These are phyloP conservation scores for Chlorencoelia australis DNA, from an alignment of 2,329 filamentous ascomycete species.

Conservation along the genomic window DNA sequence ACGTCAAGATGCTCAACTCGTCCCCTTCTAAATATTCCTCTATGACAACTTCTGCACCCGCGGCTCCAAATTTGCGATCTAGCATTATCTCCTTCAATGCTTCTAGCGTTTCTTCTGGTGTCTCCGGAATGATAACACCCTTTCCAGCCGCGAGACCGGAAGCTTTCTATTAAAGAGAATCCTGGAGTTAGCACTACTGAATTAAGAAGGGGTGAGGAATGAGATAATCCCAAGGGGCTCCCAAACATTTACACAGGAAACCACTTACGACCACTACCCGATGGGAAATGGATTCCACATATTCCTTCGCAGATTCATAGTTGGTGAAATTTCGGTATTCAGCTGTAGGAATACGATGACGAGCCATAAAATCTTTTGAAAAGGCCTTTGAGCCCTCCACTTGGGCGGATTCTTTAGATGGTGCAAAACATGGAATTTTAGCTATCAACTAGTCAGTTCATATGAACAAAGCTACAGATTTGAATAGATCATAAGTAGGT, in stretches of 20 bases:
- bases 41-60: constrained; percentile 86
- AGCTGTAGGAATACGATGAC: constrained; percentile 81
- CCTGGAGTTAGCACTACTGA: no score
- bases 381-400: constrained; percentile 98
- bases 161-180: no score
- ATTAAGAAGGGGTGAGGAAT: no score
- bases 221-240: no score
- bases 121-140: constrained; percentile 65
- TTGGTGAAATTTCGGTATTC: constrained; percentile 81
- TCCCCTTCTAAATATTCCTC: constrained; percentile 90
- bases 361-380: constrained; percentile 95
- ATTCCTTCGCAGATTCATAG: constrained; percentile 60
- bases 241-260: no score
- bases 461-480: no score
- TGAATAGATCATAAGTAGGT: no score
- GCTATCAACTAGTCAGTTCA: background rate
- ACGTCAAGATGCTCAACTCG: constrained; percentile 83
- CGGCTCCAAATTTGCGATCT: constrained; percentile 72
- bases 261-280: constrained; percentile 82
- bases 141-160: constrained; percentile 88
- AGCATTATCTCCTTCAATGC: constrained; percentile 88
- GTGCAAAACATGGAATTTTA: constrained; percentile 52
- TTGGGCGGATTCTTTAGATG: constrained; percentile 69
- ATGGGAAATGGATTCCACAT: constrained; percentile 62
- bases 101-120: constrained; percentile 69